These are phyloP conservation scores for Phaeosphaeriaceae sp. DNA, from an alignment of 2,329 filamentous ascomycete genomes.

Conservation along the genomic window DNA sequence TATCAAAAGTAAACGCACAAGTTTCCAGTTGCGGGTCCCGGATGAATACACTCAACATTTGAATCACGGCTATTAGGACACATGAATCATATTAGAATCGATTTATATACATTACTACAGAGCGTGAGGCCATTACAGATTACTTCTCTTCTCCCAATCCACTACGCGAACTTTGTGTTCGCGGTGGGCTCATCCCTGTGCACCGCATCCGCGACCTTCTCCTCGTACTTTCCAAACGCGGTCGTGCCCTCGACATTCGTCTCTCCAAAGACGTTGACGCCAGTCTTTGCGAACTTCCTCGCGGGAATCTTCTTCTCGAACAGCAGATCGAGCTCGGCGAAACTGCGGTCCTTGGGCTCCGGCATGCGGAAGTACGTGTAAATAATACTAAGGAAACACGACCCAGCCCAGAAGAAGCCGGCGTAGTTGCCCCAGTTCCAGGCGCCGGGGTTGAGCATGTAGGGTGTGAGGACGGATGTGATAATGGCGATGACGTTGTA, in stretches of 20 bases:
- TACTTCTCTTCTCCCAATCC: not conserved
- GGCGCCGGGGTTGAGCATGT: conserved; percentile 86
- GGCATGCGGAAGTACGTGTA: conserved; percentile 84
- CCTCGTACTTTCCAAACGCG: conserved; percentile 44
- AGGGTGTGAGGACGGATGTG: conserved; percentile 81
- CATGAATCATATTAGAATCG: too few relatives aligned
- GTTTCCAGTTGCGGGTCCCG: too few relatives aligned
- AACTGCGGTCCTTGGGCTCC: conserved; percentile 80
- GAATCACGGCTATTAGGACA: too few relatives aligned
- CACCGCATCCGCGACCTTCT: conserved; percentile 34
- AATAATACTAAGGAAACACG: conserved; percentile 80
- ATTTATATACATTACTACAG: too few relatives aligned
- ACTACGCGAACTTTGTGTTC: conserved; percentile 6
- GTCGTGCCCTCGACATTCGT: conserved; percentile 32
- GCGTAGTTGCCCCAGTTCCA: conserved; percentile 91
- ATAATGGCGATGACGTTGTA: conserved; percentile 82
- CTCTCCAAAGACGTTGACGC: conserved; percentile 62
- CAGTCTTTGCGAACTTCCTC: conserved; percentile 70
- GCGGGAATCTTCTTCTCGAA: conserved; percentile 78
- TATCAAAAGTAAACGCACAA: too few relatives aligned
- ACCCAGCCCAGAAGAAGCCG: conserved; percentile 86
- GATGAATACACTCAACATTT: too few relatives aligned
- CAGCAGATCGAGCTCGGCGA: conserved; percentile 84
- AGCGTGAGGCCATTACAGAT: not conserved
- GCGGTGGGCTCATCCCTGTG: conserved; percentile 28